Conservation (phyloP, 345 rosid genomes). For the Syzygium jambos region DNA sequence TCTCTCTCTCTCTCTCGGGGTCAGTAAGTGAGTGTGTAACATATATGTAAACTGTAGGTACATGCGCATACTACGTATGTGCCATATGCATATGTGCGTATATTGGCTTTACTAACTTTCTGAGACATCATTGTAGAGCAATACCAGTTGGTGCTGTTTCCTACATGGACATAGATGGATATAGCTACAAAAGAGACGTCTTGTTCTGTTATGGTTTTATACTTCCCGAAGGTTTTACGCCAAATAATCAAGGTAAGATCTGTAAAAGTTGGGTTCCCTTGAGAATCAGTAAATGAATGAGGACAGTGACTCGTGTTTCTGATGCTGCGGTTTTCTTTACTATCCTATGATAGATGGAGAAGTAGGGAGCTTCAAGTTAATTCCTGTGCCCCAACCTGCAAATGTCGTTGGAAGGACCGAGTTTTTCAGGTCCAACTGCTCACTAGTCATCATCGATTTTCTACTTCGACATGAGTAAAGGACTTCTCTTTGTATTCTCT, state of each 20-base stretch:
- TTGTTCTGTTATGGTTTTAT: constrained; percentile 76
- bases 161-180: constrained; percentile 54
- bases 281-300: background rate
- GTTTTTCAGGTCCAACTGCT: constrained; percentile 78
- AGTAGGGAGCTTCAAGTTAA: constrained; percentile 79
- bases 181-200: constrained; percentile 72
- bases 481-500: constrained; percentile 3
- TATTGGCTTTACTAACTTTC: background rate
- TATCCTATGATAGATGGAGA: constrained; percentile 64
- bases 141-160: constrained; percentile 84
- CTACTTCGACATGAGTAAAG: constrained; percentile 85
- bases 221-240: constrained; percentile 60
- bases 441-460: constrained; percentile 76
- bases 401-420: constrained; percentile 54
- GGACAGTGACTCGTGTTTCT: background rate
- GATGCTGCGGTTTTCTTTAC: background rate
- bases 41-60: background rate
- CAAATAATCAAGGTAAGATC: constrained; percentile 56
- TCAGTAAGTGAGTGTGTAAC: background rate
- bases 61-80: background rate
- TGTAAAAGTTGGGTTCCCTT: background rate
- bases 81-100: background rate
- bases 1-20: background rate
- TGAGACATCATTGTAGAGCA: constrained; percentile 34
- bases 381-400: constrained; percentile 53